Base-by-base conservation (phyloP, 192 early-diverging fungal species). In the Fimicolochytrium jonesii region DNA sequence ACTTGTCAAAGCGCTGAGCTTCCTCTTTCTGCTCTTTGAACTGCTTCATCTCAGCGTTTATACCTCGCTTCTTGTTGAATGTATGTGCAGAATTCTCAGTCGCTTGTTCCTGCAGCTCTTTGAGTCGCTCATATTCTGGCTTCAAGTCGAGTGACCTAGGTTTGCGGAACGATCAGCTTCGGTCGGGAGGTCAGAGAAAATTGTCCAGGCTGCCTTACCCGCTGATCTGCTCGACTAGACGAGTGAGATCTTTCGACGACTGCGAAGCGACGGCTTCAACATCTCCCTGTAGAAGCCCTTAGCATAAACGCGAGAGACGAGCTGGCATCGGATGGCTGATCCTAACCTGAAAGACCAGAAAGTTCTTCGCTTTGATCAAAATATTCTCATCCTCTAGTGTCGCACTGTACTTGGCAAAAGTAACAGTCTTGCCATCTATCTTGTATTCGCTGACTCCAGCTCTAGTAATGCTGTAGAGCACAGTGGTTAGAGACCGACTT, bases 211-310 rank as follows among this genome's bases (percentile, higher is more conserved):
- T 17, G 6, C 34, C 63, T 50, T 68, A 84, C 53, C 92, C 92
- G 67, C 91, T 93, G 61, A 99, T 94, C 67, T 94, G 94, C 75
- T 99, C 97, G 64, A 98, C 91, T 22, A 99, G 69, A 20, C 77
- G 76, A 2, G 97, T 95, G 51, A 99, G 76, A 48, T 99, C 94
- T 64, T 89, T 92, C 17, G 94, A 88, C 31, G 87, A 90, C 74
- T 98, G 97, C n/a, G 90, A 88, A 11, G 97, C 93, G 18, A 99
- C 87, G 9, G 92, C 85, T 62, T 99, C 97, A 3, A 99, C 91
- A 76, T 99, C 95, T 43, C 95, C 95, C 81, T 78, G 49, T 13
- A 13, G 6, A 29, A 26, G 7, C n/a, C n/a, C n/a, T n/a, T n/a
- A n/a, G n/a, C n/a, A n/a, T n/a, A n/a, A n/a, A n/a, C n/a, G n/a